These are phyloP conservation scores for Artemisia annua DNA, from an alignment of 129 eudicot genomes.

Conservation along the genomic window DNA sequence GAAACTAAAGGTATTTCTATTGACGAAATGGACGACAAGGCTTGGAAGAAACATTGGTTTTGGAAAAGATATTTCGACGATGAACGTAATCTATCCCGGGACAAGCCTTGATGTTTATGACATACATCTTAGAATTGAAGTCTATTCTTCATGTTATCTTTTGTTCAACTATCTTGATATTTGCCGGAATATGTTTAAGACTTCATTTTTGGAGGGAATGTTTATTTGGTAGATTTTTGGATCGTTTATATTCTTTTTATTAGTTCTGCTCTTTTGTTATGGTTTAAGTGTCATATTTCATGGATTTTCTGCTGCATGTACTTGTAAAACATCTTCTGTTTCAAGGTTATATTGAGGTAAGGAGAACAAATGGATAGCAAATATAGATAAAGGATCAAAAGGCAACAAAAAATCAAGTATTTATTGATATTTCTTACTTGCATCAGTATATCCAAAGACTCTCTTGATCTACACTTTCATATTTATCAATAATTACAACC, in stretches of 20 bases:
- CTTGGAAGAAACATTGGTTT: slow-evolving; percentile 67
- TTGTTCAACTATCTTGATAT: neutral
- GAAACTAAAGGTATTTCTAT: slow-evolving; percentile 71
- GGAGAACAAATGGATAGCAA: no score
- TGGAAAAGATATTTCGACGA: slow-evolving; percentile 58
- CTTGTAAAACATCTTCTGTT: no score
- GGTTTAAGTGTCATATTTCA: neutral
- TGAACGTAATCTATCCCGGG: slow-evolving; percentile 16
- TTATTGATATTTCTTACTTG: slow-evolving; percentile 1
- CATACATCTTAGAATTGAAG: neutral
- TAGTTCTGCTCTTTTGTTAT: neutral
- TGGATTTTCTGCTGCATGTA: neutral
- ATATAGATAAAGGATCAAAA: neutral
- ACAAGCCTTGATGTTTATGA: slow-evolving; percentile 34
- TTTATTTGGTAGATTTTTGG: slow-evolving; percentile 17
- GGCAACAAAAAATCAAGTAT: neutral
- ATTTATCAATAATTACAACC: slow-evolving; percentile 14
- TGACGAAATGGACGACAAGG: slow-evolving; percentile 65
- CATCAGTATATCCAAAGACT: slow-evolving; percentile 7
- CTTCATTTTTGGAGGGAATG: slow-evolving; percentile 9
- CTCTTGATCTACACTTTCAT: slow-evolving; percentile 10
- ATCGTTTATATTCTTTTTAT: slow-evolving; percentile 8
- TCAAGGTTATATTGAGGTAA: no score
- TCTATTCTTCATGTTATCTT: neutral
- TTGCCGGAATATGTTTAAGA: slow-evolving; percentile 1